Evolutionary conservation across 805 yeast species (phyloP), one percentile per base, ranked within the genome.

Genomic region (Middelhovenomyces tepae): DNA sequence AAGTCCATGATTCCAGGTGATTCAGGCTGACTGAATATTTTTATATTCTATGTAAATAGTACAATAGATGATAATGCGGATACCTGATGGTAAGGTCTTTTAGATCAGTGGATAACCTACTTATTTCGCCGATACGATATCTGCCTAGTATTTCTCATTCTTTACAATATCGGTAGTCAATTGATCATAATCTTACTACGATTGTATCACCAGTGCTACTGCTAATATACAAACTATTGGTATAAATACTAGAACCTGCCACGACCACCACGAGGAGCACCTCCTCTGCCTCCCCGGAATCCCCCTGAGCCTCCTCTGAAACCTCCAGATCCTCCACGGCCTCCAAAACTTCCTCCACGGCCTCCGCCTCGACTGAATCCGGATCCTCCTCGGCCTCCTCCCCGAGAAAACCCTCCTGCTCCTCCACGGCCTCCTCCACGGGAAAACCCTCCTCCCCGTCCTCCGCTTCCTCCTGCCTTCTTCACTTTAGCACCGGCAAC

Each of bases 401-500:
- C 65, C 22, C 74, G 64, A 7, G 8, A 5, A 31, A 56, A 47
- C 22, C 69, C 59, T 31, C 69, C 67, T 33, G 71, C 54, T 23
- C 56, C 46, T 23, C 59, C 57, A 24, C 64, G 62, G 21, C 59
- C 49, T 20, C 68, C 68, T 22, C 66, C 51, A 27, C 64, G 63
- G 28, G 75, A 67, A 29, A 65, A 60, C 26, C 62, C 47, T 13
- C 73, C 72, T 32, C 76, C 69, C 39, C 71, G 45, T 8, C 24
- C 54, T 51, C 42, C 43, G 17, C 19, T 16, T 23, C 73, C 70
- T 28, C 75, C 72, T 39, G 75, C 73, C 38, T 72, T 67, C 27
- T 70, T 65, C 29, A 10, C 17, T 50, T 74, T 66, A 60, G 77
- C 68, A 44, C 94, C 91, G 25, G 87, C 89, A 29, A 73, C 73